Base-by-base conservation (phyloP, 1,284 basidiomycete species). In the Leucoagaricus sp. region DNA sequence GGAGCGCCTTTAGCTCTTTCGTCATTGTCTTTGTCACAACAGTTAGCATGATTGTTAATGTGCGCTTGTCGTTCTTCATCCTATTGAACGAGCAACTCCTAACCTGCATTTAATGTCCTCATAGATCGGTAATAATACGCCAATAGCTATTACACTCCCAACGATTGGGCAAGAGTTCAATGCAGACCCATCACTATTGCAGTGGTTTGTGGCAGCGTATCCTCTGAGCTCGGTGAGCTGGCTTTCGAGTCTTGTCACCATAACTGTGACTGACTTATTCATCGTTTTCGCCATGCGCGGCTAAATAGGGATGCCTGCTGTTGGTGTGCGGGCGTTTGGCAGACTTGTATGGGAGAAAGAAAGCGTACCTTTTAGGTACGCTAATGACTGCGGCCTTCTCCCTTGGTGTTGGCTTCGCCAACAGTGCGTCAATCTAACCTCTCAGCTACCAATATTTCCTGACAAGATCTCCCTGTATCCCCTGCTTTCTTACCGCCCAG, bases 301-400 rank as follows among this genome's bases (percentile, higher is more conserved):
- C n/a, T n/a, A 40, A 31, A 4, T 61, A 86, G 82, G 90, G 88
- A 15, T 92, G 91, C 59, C 77, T 91, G 40, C 75, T 93, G 9
- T 71, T 93, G 1, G 74, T 91, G 1, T 82, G 84, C 36, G 90
- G 91, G 0, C 75, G 89, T 41, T 67, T 91, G 3, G 87, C 89
- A 4, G 90, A 93, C 69, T 72, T 92, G 2, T 82, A 86, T 62
- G 90, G 90, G 1, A 75, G 86, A 31, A 90, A 87, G 65, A 74
- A 74, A 54, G 73, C 78, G 0, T 92, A 91, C 62, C 51, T 85
- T 1, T 13, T 74, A 10, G 89, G 90, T 0, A 77, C 80, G 34
- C 6, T 72, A 2, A 75, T 73, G 58, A 74, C 83, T 9, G 65
- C 73, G 9, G 72, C 70, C 1, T 79, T 85, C 55, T 79, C 83